Evolutionary conservation across 1,139 yeast species (phyloP), one percentile per base, ranked within the genome.

Genomic region (Taphrina populina): DNA sequence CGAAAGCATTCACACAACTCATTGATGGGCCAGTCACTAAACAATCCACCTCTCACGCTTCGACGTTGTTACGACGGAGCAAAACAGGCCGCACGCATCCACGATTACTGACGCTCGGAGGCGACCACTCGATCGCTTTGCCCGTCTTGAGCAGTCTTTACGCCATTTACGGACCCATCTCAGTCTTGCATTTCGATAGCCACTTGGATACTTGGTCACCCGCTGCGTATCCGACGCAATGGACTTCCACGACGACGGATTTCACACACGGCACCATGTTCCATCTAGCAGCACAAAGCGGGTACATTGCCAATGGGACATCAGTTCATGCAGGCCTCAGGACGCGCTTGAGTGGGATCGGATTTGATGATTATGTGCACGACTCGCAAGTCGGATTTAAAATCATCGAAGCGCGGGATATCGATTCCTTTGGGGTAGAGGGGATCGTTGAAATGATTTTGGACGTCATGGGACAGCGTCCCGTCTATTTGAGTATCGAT

Each of bases 251-350:
- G 21, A 59, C 65, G 13, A 64, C 67, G 41, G 81, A 80, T 54
- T 76, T 83, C 64, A 84, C 83, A 43, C 94, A 84, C 65, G 94
- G 94, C 2, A 81, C 90, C 13, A 83, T 84, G 90, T 73, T 84
- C 37, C 84, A 90, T 88, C 76, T 81, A 72, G 94, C 92, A 2
- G 71, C 74, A 45, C 72, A 82, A 59, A 90, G 84, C 66, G 87
- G 84, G 0, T 71, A 84, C 51, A 61, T 78, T 29, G 73, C 82
- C 30, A 72, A 80, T 41, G 70, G 72, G 45, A 69, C 76, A 47
- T 83, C 84, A 64, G 74, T 82, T 47, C 92, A 84, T 64, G 84
- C 84, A 33, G 92, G 92, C 0, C 68, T 84, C 41, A 76, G 92
- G 63, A 82, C 92, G 1, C 79, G 86, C 64, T 70, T 84, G 33